Evolutionary conservation across 1,139 yeast genomes (phyloP), one percentile per base, ranked within the genome.

Genomic region (Saccharomyces hybrid): DNA sequence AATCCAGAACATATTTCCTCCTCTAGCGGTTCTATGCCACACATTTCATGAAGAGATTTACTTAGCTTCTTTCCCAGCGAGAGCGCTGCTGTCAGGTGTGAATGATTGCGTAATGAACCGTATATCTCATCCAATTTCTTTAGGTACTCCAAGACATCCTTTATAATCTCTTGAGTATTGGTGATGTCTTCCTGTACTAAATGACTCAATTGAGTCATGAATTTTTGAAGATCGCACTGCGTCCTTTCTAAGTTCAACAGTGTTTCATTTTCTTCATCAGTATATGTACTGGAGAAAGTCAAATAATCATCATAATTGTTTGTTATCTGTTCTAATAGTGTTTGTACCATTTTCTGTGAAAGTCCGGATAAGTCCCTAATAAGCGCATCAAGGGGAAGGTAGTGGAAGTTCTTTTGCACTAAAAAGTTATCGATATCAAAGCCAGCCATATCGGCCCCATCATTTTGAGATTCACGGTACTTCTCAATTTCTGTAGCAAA

Each of bases 321-420:
- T 3, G 61, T 59, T 4, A 67, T 60, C 24, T 65, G 66, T 24
- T 59, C 64, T 24, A 67, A 51, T 28, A 68, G 54, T 14, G 59
- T 58, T 6, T 57, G 58, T 19, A 62, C 61, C 55, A 64, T 58
- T 8, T 62, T 65, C 14, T 57, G 58, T 3, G 69, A 64, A 6
- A 68, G 53, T 14, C 51, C 50, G 0, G 62, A 55, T n/a, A 67
- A 47, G 21, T 63, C 64, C 34, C 65, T 57, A 11, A 66, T 59
- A 21, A 68, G 59, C 1, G 64, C 56, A 48, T 68, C 71, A 28
- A 68, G 51, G 3, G 68, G 65, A 11, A 64, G 57, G 50, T 63
- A 68, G 14, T 68, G 68, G 53, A 67, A 62, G 50, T 68, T 68
- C 51, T 68, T 66, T 32, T 60, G 57, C 48, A 68, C 59, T 24